phyloP scores from a whole-genome alignment of 768 basidiomycete species.

The Chalciporus chontae region DNA sequence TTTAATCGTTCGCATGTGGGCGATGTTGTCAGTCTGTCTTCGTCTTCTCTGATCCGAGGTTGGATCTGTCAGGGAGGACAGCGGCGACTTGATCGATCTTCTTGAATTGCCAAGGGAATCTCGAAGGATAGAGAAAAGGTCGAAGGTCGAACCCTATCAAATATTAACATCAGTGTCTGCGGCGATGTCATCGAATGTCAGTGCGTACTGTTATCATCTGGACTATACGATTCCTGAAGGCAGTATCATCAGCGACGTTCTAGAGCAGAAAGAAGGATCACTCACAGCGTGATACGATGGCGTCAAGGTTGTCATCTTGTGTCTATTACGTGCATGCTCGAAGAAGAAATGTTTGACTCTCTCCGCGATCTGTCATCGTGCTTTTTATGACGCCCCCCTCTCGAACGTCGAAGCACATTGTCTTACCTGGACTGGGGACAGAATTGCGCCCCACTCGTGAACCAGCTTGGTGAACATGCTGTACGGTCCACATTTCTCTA shows the following conservation, averaged over 20 bases:
- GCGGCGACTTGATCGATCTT: conserved; percentile 90
- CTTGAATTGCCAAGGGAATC: conserved; percentile 95
- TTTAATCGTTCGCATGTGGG: conserved; percentile 5
- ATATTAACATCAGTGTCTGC: conserved; percentile 1
- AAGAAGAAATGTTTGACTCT: conserved; percentile 98
- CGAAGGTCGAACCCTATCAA: conserved; percentile 84
- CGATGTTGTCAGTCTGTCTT: conserved; percentile 41
- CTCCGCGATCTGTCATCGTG: conserved; percentile 70
- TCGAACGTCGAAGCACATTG: neutral
- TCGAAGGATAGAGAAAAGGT: conserved; percentile 92
- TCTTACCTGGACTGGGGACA: conserved; percentile 79
- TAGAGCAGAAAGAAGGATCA: conserved; percentile 11
- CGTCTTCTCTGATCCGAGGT: conserved; percentile 36
- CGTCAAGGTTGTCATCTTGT: conserved; percentile 98
- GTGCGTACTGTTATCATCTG: conserved; percentile 87
- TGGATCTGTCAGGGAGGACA: conserved; percentile 67
- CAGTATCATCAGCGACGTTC: neutral
- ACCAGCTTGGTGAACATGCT: conserved; percentile 95
- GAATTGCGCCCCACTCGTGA: conserved; percentile 84
- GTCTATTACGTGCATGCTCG: conserved; percentile 92
- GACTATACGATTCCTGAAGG: conserved; percentile 88
- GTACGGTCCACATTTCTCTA: conserved; percentile 97
- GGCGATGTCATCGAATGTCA: neutral
- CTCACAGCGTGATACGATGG: conserved; percentile 91
- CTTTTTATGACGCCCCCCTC: neutral